Percentiles rank a stretch among this genome's conserved stretches.
Evolutionary conservation across 495 filamentous ascomycete species (phyloP).

Genomic region (Arthonia radiata): DNA sequence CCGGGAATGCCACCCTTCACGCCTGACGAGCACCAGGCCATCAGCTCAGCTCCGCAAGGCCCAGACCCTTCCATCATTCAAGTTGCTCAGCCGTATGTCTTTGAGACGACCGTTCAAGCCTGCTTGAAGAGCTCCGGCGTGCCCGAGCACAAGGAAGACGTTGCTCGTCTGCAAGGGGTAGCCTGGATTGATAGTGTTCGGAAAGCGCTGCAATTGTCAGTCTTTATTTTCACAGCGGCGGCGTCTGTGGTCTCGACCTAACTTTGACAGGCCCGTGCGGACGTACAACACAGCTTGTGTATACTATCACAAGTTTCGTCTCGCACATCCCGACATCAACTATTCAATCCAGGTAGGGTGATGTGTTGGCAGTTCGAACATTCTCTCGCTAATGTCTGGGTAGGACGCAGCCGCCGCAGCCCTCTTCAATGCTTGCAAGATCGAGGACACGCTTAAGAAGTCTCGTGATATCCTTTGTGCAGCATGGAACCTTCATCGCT

Average conservation of each 20-base stretch:
- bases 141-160: constrained; percentile 39
- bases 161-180: constrained; percentile 46
- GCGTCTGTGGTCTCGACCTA: constrained; percentile 1
- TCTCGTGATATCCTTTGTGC: constrained; percentile 79
- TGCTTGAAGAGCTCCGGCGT: constrained; percentile 28
- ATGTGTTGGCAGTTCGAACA: too few species aligned
- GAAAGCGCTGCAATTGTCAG: constrained; percentile 43
- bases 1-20: too few species aligned
- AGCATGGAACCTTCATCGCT: constrained; percentile 55
- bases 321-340: constrained; percentile 48
- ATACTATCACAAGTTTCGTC: constrained; percentile 75
- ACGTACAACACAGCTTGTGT: constrained; percentile 65
- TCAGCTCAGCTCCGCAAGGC: too few species aligned
- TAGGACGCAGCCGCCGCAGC: constrained; percentile 70
- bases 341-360: too few species aligned
- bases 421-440: constrained; percentile 83
- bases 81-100: constrained; percentile 41
- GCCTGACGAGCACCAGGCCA: too few species aligned
- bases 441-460: constrained; percentile 94
- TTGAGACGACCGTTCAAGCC: constrained; percentile 33
- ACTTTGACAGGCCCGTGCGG: constrained; percentile 34
- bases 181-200: constrained; percentile 61
- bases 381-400: constrained; percentile 2
- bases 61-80: constrained; percentile 51
- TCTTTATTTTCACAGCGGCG: constrained; percentile 7